phyloP scores from a whole-genome alignment of 768 basidiomycete species.

The Mrakia hoshinonis region DNA sequence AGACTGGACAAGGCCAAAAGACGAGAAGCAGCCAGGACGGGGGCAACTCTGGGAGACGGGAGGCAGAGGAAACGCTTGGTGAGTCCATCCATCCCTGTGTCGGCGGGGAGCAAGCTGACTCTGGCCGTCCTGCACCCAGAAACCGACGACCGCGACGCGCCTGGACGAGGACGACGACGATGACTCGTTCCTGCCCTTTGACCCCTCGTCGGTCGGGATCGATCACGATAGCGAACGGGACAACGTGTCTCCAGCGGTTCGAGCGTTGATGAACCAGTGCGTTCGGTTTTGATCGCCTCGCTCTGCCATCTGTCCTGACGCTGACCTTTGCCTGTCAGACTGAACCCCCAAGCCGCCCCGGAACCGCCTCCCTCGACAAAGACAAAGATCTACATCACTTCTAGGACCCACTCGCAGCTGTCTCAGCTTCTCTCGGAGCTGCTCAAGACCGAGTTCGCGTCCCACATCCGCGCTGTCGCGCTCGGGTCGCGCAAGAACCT shows the following conservation, averaged over 20 bases:
- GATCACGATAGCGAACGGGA: slow-evolving; percentile 40
- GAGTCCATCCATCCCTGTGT: slow-evolving; percentile 29
- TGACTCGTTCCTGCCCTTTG: slow-evolving; percentile 65
- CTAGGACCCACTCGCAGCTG: slow-evolving; percentile 91
- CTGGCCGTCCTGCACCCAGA: background rate
- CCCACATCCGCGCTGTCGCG: slow-evolving; percentile 57
- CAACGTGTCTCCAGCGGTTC: slow-evolving; percentile 68
- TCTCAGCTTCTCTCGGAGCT: slow-evolving; percentile 83
- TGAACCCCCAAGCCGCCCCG: background rate
- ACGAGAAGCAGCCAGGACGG: background rate
- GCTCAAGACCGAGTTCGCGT: slow-evolving; percentile 53
- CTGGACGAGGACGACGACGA: slow-evolving; percentile 47
- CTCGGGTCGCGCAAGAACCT: slow-evolving; percentile 84
- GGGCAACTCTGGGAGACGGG: slow-evolving; percentile 19
- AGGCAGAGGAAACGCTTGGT: slow-evolving; percentile 51
- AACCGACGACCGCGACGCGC: background rate
- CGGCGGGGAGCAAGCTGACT: background rate
- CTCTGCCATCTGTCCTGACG: background rate
- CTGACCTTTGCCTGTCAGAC: slow-evolving; percentile 17
- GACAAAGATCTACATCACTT: slow-evolving; percentile 71
- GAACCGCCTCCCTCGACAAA: background rate
- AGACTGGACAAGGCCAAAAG: background rate
- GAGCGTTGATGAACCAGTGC: slow-evolving; percentile 70
- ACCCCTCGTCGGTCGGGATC: slow-evolving; percentile 14
- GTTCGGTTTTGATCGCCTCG: slow-evolving; percentile 34